Conservation (phyloP, 2,329 filamentous ascomycete genomes). For the Grosmannia huntii region DNA sequence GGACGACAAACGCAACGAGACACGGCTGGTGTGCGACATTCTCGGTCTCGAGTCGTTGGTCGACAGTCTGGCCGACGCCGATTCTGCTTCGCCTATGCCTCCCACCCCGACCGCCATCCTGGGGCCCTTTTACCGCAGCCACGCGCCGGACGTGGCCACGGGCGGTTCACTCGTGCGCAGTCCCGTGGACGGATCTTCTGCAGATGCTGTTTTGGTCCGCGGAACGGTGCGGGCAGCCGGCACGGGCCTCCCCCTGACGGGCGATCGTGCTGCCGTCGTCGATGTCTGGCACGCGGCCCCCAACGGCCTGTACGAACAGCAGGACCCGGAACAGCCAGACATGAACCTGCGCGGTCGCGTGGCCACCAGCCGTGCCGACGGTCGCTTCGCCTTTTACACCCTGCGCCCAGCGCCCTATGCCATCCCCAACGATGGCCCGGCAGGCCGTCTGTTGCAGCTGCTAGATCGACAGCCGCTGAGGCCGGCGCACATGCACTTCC, state of each 20-base stretch:
- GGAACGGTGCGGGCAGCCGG: slow-evolving; percentile 43
- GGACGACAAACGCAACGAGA: slow-evolving; percentile 51
- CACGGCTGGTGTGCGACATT: slow-evolving; percentile 53
- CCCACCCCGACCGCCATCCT: slow-evolving; percentile 52
- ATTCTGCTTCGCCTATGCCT: too few species aligned
- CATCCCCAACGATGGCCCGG: slow-evolving; percentile 23
- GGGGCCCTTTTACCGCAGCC: slow-evolving; percentile 56
- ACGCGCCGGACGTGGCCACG: slow-evolving; percentile 45
- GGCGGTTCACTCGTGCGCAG: slow-evolving; percentile 39
- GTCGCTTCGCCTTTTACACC: slow-evolving; percentile 50
- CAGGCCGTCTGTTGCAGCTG: slow-evolving; percentile 19
- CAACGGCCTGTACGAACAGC: slow-evolving; percentile 28
- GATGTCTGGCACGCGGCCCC: slow-evolving; percentile 55
- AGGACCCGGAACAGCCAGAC: slow-evolving; percentile 45
- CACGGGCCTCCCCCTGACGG: slow-evolving; percentile 37
- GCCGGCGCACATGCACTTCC: slow-evolving; percentile 26
- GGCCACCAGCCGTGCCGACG: slow-evolving; percentile 47
- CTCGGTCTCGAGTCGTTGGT: slow-evolving; percentile 53
- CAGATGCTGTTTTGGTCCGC: slow-evolving; percentile 27
- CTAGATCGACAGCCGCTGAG: slow-evolving; percentile 23
- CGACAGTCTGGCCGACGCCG: slow-evolving; percentile 54
- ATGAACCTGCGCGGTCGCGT: slow-evolving; percentile 66
- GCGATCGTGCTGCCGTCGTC: slow-evolving; percentile 35
- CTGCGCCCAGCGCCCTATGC: slow-evolving; percentile 46
- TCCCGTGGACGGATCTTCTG: slow-evolving; percentile 7